Percentiles rank a stretch among this genome's conserved stretches.
phyloP scores from a whole-genome alignment of 129 eudicot genomes.

The carrot (Daucus carota) region DH1_v3.0 NC_030386.2:22110001-22110500 shows the following conservation, averaged over 20 bases:
- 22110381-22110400: neutral
- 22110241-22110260: neutral
- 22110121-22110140: too few species aligned
- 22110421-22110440: neutral
- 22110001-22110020: too few species aligned
- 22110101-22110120: too few species aligned
- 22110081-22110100: too few species aligned
- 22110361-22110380: slow-evolving; percentile 74
- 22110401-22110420: neutral
- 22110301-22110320: slow-evolving; percentile 6
- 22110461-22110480: neutral
- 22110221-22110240: neutral
- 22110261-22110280: neutral
- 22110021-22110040: too few species aligned
- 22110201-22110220: too few species aligned
- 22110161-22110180: neutral
- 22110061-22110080: too few species aligned
- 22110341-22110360: slow-evolving; percentile 97
- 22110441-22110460: neutral
- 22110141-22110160: neutral
- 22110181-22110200: neutral
- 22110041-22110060: too few species aligned
- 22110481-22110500: neutral
- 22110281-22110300: neutral
- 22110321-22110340: slow-evolving; percentile 94